phyloP scores from a whole-genome alignment of 1,284 basidiomycete genomes.

The Fomitopsis schrenkii region DNA sequence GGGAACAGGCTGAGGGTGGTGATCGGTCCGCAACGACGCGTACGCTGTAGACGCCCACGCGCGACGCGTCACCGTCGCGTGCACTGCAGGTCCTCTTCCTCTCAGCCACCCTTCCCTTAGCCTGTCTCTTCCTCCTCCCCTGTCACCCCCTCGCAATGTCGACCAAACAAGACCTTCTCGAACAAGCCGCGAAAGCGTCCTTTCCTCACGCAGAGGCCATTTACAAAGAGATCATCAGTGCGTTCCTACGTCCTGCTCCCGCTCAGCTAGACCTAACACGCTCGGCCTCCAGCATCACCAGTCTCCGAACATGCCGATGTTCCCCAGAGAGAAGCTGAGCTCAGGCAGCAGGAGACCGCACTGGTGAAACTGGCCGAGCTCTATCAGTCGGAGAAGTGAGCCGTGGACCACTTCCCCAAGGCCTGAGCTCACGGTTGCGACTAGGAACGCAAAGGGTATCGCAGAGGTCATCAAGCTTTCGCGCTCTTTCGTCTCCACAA shows the following conservation, averaged over 20 bases:
- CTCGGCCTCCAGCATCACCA: conserved; percentile 14
- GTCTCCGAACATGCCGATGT: conserved; percentile 18
- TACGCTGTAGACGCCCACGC: conserved; percentile 29
- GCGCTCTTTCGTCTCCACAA: conserved; percentile 88
- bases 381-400: conserved; percentile 83
- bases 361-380: conserved; percentile 85
- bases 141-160: conserved; percentile 21
- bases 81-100: conserved; percentile 10
- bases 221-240: conserved; percentile 65
- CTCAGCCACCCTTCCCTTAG: conserved; percentile 5
- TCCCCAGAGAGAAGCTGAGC: conserved; percentile 47
- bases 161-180: conserved; percentile 43
- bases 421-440: neutral
- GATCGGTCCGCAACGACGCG: conserved; percentile 6
- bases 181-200: conserved; percentile 44
- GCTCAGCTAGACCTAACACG: neutral
- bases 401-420: too few relatives aligned
- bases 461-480: conserved; percentile 87
- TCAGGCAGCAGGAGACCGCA: conserved; percentile 84
- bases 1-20: neutral
- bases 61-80: conserved; percentile 39
- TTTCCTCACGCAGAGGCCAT: conserved; percentile 57
- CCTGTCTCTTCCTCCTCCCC: conserved; percentile 15
- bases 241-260: conserved; percentile 6
- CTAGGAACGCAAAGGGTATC: conserved; percentile 80